Base-by-base conservation (phyloP, 805 yeast genomes). In the Starmerella khaoyaiensis region DNA sequence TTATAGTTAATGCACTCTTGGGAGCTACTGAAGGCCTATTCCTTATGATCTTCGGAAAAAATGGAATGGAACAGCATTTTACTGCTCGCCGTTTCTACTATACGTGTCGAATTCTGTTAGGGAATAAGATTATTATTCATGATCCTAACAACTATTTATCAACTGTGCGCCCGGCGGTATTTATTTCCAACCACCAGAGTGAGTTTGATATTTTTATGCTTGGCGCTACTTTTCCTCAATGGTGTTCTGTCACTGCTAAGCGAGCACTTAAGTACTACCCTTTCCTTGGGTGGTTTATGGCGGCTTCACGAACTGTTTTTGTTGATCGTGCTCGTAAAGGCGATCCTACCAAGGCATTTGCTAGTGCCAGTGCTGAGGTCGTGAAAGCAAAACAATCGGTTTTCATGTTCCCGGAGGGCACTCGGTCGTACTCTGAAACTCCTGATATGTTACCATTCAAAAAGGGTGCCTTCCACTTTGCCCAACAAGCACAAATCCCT, bases 401-500 rank as follows among this genome's bases (percentile, higher is more conserved):
- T 18, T 90, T 77, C 69, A 74, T 90, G 62, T 90, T 86, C 67
- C 95, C 97, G 19, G 99, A 90, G 60, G 99, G 99, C 20, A 90
- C 98, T 2, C 72, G 99, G 59, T 83, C 96, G 0, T 79, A 77
- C 46, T 61, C 79, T 9, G 60, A 71, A 18, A 67, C 67, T 24
- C 76, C 93, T 35, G 73, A 67, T 3, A 61, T 90, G 56, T 67
- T 83, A 34, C 93, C 94, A 1, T 83, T 90, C 63, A 90, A 90
- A 60, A 90, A 90, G 57, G 99, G 99, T 38, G 96, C 97, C 0
- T 90, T 90, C 74, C 96, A 90, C 60, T 69, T 90, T 54, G 99
- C 99, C 6, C 79, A 80, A 45, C 94, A 84, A 60, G 93, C 93
- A 5, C 74, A 73, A 28, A 75, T 87, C 25, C 97, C 97, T 15